These are phyloP conservation scores for Puccinia brachypodii DNA, from an alignment of 1,284 basidiomycete genomes.

Conservation along the genomic window DNA sequence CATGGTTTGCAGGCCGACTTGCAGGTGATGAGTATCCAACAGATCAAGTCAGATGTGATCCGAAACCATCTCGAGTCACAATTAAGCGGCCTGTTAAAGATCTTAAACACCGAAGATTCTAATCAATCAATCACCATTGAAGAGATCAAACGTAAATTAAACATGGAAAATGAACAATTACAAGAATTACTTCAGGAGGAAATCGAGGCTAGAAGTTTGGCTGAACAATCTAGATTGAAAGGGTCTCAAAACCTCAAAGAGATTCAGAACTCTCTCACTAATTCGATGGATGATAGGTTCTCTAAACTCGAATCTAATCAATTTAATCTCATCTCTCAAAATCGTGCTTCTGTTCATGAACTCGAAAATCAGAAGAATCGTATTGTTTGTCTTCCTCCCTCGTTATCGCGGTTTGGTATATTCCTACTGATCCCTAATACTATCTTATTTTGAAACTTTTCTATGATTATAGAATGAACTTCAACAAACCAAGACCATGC, in stretches of 20 bases:
- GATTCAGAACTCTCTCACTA: slow-evolving; percentile 48
- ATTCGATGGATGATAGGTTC: slow-evolving; percentile 58
- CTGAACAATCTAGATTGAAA: slow-evolving; percentile 47
- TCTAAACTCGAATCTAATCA: slow-evolving; percentile 47
- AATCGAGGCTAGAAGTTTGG: slow-evolving; percentile 55
- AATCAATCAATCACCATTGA: slow-evolving; percentile 69
- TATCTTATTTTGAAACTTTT: not conserved
- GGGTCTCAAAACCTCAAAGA: slow-evolving; percentile 46
- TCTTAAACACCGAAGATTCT: slow-evolving; percentile 63
- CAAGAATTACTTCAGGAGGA: slow-evolving; percentile 67
- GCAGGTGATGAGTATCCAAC: slow-evolving; percentile 68
- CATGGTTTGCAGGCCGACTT: slow-evolving; percentile 60
- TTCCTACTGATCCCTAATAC: not conserved
- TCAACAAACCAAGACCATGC: slow-evolving; percentile 63
- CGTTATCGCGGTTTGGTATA: not conserved
- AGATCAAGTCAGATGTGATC: slow-evolving; percentile 69
- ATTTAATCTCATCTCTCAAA: slow-evolving; percentile 25
- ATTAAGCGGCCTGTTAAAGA: slow-evolving; percentile 66
- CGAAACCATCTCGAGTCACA: slow-evolving; percentile 68
- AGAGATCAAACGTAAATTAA: slow-evolving; percentile 64
- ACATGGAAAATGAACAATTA: slow-evolving; percentile 66
- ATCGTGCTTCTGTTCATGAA: slow-evolving; percentile 37
- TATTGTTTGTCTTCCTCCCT: slow-evolving; percentile 1
- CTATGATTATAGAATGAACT: slow-evolving; percentile 33
- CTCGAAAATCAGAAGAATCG: slow-evolving; percentile 38